Base-by-base conservation (phyloP, 495 filamentous ascomycete genomes). In the Trichoderma reesei region DNA sequence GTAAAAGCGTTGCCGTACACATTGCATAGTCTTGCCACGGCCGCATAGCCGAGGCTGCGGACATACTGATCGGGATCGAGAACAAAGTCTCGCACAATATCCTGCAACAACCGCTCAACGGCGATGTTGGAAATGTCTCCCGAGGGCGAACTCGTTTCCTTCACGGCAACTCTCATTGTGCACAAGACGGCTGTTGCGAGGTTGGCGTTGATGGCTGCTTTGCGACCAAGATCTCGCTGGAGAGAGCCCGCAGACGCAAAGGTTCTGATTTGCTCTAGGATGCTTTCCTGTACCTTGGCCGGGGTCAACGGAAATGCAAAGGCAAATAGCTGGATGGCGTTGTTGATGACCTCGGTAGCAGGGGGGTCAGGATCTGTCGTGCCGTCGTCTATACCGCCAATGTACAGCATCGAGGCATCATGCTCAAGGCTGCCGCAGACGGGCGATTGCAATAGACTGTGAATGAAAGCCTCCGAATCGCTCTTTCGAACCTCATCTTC, bases 221-320 rank as follows among this genome's bases (percentile, higher is more conserved):
- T 96, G 51, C 94, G 80, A 34, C 92, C 92, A 26, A 88, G 89
- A 68, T 97, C 92, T 63, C 92, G 84, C 67, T 96, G 91, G 18
- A 97, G 79, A 48, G 79, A 84, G 1, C 84, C 83, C 11, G 92
- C 90, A 5, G 90, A 87, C 4, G 96, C 77, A 66, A 92, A 95
- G 0, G 90, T 93, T 4, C 90, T 85, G 56, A 99, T 83, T 69
- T 98, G 95, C 70, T 97, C 95, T 9, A 98, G 80, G 31, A 93
- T 89, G 69, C 94, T 95, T 72, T 98, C 94, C 70, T 99, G 94
- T 11, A 99, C 89, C 67, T 91, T 96, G 2, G 91, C 80, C 0
- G 88, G 86, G 39, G 96, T 93, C 11, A 96, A 78, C 14, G 94
- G 90, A 60, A 98, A 85, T 39, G 90, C 89, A 62, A 95, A 87